Evolutionary conservation across 768 basidiomycete genomes (phyloP).

Genomic region (Suillus subalutaceus): DNA sequence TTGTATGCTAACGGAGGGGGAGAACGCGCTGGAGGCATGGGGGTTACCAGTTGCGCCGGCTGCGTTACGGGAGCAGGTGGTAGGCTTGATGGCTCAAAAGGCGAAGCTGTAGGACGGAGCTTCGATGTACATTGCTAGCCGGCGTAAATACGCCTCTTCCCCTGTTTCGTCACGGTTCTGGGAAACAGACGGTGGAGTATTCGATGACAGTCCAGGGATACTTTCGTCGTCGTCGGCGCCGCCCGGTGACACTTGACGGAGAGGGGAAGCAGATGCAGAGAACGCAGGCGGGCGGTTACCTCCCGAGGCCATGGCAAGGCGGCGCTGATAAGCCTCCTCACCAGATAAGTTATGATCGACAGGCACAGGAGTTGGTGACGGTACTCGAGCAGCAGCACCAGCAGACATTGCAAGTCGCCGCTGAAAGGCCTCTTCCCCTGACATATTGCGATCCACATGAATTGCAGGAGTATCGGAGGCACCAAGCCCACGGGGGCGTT

Average conservation of each 20-base stretch:
- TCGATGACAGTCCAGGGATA: no score
- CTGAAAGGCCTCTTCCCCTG: conserved; percentile 82
- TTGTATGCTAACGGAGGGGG: conserved; percentile 66
- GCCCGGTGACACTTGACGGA: conserved; percentile 24
- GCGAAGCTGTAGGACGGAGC: conserved; percentile 31
- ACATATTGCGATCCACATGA: conserved; percentile 49
- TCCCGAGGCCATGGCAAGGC: conserved; percentile 66
- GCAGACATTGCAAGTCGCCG: conserved; percentile 75
- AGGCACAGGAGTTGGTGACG: conserved; percentile 37
- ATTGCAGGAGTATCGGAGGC: conserved; percentile 33
- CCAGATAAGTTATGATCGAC: conserved; percentile 58
- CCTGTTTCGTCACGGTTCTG: no score
- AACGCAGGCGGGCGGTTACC: conserved; percentile 13
- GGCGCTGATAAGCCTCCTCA: conserved; percentile 80
- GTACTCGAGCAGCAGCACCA: conserved; percentile 19
- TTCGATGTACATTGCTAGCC: conserved; percentile 24
- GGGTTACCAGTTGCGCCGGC: conserved; percentile 16
- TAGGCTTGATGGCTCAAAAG: conserved; percentile 29
- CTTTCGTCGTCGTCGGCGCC: conserved; percentile 21
- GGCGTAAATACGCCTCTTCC: no score
- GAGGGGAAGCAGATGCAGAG: conserved; percentile 15
- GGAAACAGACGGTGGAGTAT: no score
- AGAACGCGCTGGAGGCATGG: conserved; percentile 38
- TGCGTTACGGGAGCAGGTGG: conserved; percentile 28
- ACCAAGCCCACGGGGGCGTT: conserved; percentile 33